Evolutionary conservation across 1,139 yeast species (phyloP).

Genomic region (Taphrina betulina): DNA sequence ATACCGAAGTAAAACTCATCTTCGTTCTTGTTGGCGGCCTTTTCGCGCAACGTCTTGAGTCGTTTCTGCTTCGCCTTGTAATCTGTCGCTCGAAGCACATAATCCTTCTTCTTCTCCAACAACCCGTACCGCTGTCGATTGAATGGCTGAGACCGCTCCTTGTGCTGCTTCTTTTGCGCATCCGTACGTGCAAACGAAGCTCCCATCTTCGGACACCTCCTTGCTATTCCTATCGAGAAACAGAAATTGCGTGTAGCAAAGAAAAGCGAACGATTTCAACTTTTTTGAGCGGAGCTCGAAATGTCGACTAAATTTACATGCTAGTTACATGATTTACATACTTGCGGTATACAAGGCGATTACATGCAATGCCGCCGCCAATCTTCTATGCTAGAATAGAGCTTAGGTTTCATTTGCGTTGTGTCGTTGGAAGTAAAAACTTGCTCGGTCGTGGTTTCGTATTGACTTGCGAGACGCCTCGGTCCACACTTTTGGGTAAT

Average conservation of each 20-base stretch:
- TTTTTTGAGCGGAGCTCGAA: too few relatives aligned
- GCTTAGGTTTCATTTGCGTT: not conserved
- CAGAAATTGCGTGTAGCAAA: too few relatives aligned
- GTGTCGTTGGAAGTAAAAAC: conserved; percentile 1
- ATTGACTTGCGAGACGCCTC: not conserved
- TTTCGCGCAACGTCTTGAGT: conserved; percentile 67
- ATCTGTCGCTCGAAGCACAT: conserved; percentile 81
- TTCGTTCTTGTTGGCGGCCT: conserved; percentile 74
- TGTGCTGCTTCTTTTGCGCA: conserved; percentile 48
- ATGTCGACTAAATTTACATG: too few relatives aligned
- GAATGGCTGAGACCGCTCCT: conserved; percentile 83
- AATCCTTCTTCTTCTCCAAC: conserved; percentile 92
- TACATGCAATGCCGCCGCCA: too few relatives aligned
- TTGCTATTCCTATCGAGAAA: too few relatives aligned
- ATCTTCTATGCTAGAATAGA: too few relatives aligned
- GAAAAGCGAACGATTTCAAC: too few relatives aligned
- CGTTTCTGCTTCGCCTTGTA: conserved; percentile 87
- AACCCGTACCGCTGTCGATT: conserved; percentile 75
- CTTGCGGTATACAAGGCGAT: too few relatives aligned
- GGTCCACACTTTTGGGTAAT: not conserved
- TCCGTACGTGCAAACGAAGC: conserved; percentile 28
- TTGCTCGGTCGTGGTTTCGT: not conserved
- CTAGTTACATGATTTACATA: too few relatives aligned
- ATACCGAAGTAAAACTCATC: conserved; percentile 95
- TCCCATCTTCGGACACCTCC: too few relatives aligned